Base-by-base conservation (phyloP, 1,284 basidiomycete genomes). In the Pseudozyma tsukubaensis region DNA sequence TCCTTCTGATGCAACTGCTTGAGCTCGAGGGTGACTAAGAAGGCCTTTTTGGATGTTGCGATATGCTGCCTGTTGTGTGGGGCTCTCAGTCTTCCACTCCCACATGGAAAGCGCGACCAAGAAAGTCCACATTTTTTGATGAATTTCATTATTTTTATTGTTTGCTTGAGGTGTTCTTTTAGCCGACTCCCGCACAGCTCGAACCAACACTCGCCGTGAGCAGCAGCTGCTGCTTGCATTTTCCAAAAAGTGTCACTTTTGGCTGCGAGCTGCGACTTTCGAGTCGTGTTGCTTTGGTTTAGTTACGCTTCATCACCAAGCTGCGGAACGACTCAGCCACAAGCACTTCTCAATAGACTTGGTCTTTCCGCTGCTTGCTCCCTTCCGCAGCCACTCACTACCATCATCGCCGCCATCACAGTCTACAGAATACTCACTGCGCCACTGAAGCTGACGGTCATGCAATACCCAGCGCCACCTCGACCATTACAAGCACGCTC, bases 221-320 rank as follows among this genome's bases (percentile, higher is more conserved):
- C 8, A 45, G 7, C 8, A 24, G 24, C 9, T 21, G 7, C 10
- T 24, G 1, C 12, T 7, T 24, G 14, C 18, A 13, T 12, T 13
- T 39, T 39, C 44, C 24, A 29, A 24, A 45, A 24, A 45, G 44
- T 45, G 44, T 45, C 44, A 45, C 44, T 45, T 45, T 45, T 24
- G 19, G 10, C 13, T 45, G 10, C 6, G 12, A 16, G 12, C 44
- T 43, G 42, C 18, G 21, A 24, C 7, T 12, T 16, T 45, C 19
- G 19, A 45, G 21, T 43, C 14, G n/a, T 43, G 42, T 43, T 18
- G 42, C 42, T 43, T 18, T 18, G 44, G 19, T 45, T 21, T 24
- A n/a, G 44, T 24, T 18, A 18, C 16, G 12, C 24, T 13, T 24
- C 19, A 14, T 2, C 2, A 24, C 19, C 44, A 18, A 11, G 24